Evolutionary conservation across 805 yeast species (phyloP).

Genomic region (Pachysolen tannophilus): DNA sequence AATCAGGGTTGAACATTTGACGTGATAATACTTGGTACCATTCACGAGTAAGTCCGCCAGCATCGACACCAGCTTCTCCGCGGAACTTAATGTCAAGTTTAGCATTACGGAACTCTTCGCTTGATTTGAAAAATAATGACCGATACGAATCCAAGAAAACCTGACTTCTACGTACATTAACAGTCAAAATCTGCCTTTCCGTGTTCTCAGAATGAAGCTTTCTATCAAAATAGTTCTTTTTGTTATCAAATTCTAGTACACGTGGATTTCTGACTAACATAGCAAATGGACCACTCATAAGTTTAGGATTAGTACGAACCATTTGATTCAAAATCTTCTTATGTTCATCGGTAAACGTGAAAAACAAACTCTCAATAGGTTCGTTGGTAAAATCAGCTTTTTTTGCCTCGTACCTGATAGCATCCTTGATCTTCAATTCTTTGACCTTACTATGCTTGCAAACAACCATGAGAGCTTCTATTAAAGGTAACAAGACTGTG

Average conservation of each 20-base stretch:
- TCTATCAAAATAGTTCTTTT: conserved; percentile 75
- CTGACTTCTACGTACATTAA: conserved; percentile 77
- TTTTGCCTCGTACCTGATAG: conserved; percentile 52
- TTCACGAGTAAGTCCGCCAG: conserved; percentile 96
- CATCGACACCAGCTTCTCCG: conserved; percentile 96
- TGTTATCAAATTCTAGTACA: conserved; percentile 91
- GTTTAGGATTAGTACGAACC: conserved; percentile 84
- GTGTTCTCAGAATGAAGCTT: conserved; percentile 47
- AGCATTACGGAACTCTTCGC: conserved; percentile 63
- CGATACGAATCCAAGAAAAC: conserved; percentile 89
- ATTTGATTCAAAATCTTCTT: conserved; percentile 81
- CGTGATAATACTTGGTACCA: conserved; percentile 94
- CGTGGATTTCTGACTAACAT: conserved; percentile 82
- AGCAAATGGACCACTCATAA: conserved; percentile 94
- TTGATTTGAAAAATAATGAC: conserved; percentile 68
- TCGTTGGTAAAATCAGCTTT: conserved; percentile 63
- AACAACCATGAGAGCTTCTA: conserved; percentile 93
- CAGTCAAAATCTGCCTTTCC: conserved; percentile 40
- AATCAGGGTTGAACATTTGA: conserved; percentile 94
- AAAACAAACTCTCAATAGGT: conserved; percentile 72
- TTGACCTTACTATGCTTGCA: conserved; percentile 75
- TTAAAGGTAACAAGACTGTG: conserved; percentile 73
- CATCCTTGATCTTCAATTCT: conserved; percentile 46
- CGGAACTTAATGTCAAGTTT: conserved; percentile 76
- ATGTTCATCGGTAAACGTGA: conserved; percentile 83